These are phyloP conservation scores for Fusarium transvaalense DNA, from an alignment of 2,329 filamentous ascomycete species.

Conservation along the genomic window DNA sequence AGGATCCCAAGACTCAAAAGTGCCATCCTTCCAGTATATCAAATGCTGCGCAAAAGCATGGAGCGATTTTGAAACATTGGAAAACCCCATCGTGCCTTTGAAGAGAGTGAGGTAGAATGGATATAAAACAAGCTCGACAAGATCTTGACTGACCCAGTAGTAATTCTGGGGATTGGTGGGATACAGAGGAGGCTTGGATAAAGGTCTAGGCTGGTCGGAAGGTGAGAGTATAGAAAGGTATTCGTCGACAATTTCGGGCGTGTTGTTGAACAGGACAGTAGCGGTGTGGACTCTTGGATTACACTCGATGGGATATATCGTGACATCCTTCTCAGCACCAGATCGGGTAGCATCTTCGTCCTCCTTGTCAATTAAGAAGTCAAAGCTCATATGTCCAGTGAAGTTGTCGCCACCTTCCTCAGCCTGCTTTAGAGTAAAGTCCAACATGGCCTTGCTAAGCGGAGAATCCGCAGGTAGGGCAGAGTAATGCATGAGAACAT, in stretches of 20 bases:
- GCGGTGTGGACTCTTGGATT: constrained; percentile 79
- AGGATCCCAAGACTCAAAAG: constrained; percentile 67
- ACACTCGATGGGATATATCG: constrained; percentile 76
- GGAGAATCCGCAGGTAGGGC: constrained; percentile 67
- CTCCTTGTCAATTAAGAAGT: constrained; percentile 68
- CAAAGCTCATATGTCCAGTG: constrained; percentile 79
- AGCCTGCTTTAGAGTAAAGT: constrained; percentile 72
- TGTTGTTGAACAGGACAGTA: constrained; percentile 68
- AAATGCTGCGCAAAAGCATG: constrained; percentile 54
- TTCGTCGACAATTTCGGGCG: constrained; percentile 60
- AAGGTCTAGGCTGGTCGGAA: background rate
- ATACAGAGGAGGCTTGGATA: constrained; percentile 37
- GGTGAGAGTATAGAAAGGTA: constrained; percentile 64
- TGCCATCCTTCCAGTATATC: constrained; percentile 66
- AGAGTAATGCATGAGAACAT: constrained; percentile 75
- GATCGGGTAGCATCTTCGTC: constrained; percentile 14
- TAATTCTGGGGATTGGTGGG: constrained; percentile 49
- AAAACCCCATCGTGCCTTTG: constrained; percentile 36
- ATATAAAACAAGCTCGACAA: constrained; percentile 64
- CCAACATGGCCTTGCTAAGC: constrained; percentile 70
- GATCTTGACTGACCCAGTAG: constrained; percentile 78
- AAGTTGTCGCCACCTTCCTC: constrained; percentile 61
- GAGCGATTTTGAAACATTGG: constrained; percentile 44
- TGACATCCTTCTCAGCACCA: constrained; percentile 45
- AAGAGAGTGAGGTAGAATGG: constrained; percentile 55